Base-by-base conservation (phyloP, 2,329 filamentous ascomycete species). In the Ophiobolus disseminans region DNA sequence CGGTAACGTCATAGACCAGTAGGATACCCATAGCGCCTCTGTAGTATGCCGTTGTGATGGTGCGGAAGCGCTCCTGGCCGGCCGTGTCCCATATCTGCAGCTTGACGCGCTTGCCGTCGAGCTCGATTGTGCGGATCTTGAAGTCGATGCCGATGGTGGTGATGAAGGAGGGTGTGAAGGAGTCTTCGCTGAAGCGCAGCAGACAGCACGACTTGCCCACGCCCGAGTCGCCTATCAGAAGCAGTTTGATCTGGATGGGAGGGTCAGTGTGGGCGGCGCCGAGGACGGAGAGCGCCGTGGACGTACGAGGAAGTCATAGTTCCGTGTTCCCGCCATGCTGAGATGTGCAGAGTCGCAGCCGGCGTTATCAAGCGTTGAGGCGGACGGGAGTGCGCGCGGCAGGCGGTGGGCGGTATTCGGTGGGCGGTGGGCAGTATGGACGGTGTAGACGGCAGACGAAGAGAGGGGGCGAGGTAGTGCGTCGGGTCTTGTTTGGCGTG, bases 131-230 rank as follows among this genome's bases (percentile, higher is more conserved):
- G 63, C 94, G 86, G 74, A 99, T 99, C 84, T 99, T 99, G 82
- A 99, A 99, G 80, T 99, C 94, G 80, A 99, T 97, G 65, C 94
- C 94, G 77, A 99, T 99, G 57, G 94, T 99, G 56, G 92, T 96
- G 81, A 97, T 97, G 82, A 96, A 97, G 65, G 91, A 96, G 34
- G 92, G 92, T 43, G 92, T 97, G 80, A 96, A 97, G 37, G 90
- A 95, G 81, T 97, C 92, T 79, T 97, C 92, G 77, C 91, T 96
- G 82, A 97, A 97, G 66, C 92, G 90, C 72, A 97, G 82, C 75
- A 97, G 84, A 78, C 92, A 96, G 86, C 92, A 97, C 63, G 92
- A 97, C 80, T 97, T 97, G 75, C 92, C 92, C 55, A 97, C 92
- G 70, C 92, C 92, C 40, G 91, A 96, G 81, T 97, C 92, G 76